Base-by-base conservation (phyloP, 768 basidiomycete species). In the Neoboletus subvelutipes region DNA sequence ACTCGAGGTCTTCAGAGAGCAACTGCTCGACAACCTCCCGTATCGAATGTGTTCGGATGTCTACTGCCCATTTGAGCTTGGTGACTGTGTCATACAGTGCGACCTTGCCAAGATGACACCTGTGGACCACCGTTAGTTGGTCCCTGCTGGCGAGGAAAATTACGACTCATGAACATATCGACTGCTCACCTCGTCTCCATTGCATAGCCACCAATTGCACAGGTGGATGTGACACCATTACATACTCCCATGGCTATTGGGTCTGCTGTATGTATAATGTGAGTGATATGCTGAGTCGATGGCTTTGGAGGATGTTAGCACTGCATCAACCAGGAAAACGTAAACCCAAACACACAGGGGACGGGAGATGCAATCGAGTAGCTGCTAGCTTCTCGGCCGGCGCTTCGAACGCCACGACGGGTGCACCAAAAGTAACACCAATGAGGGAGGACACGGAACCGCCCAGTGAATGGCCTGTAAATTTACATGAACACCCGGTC, bases 261-360 rank as follows among this genome's bases (percentile, higher is more conserved):
- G 77, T 98, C 96, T 22, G 88, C 95, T 1, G 90, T 98, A 67
- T 98, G 89, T 66, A 90, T 96, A 9, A 98, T 79, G 65, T 98
- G 93, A 0, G 88, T 94, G 41, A 96, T 78, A 60, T 91, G 89
- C 4, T 85, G 82, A 0, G 79, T 78, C 2, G 86, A 85, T 0
- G 87, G 88, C 87, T 90, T 63, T 18, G 31, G 4, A 46, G 17
- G 45, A 45, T 26, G 31, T 64, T 2, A 56, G 55, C 26, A 51
- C 22, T 52, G 29, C 40, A 20, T 33, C 29, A 18, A 7, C 11
- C 3, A 45, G 17, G 40, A 31, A 45, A 54, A 42, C 1, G 17
- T 18, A 12, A n/a, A 29, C 11, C 8, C 12, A 42, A 40, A 74
- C 83, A 55, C 61, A 94, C 93, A 2, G 94, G 92, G 9, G 84